phyloP scores from a whole-genome alignment of 139 green algal genomes.

The Klebsormidium nitens region DNA sequence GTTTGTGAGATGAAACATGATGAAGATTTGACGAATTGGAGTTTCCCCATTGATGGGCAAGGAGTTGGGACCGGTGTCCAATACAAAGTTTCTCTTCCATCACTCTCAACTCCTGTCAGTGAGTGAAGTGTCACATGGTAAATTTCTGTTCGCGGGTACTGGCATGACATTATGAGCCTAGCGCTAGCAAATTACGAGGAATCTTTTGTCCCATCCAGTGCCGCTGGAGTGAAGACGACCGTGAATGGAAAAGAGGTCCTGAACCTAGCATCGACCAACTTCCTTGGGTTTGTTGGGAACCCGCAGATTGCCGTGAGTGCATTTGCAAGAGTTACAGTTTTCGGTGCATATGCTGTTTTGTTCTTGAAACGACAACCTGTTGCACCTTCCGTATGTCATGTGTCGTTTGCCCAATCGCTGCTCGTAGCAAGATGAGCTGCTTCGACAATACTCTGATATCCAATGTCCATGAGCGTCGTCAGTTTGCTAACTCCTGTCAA shows the following conservation, averaged over 20 bases:
- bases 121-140: background rate
- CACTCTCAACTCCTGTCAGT: background rate
- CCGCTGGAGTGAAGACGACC: slow-evolving; percentile 18
- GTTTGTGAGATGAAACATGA: too few species aligned
- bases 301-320: background rate
- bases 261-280: slow-evolving; percentile 80
- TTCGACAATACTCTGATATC: background rate
- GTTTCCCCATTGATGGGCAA: too few species aligned
- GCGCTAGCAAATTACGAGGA: background rate
- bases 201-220: slow-evolving; percentile 14
- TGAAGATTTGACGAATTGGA: too few species aligned
- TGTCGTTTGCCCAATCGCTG: slow-evolving; percentile 6
- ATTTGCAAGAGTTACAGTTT: background rate
- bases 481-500: background rate
- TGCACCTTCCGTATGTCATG: background rate
- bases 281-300: slow-evolving; percentile 69
- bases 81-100: background rate
- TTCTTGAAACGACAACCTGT: background rate
- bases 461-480: background rate
- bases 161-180: background rate
- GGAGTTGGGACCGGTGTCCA: too few species aligned
- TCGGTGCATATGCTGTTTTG: background rate
- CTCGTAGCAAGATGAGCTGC: background rate
- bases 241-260: slow-evolving; percentile 47
- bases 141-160: background rate